phyloP scores from a whole-genome alignment of 2,329 filamentous ascomycete genomes.

The Sporothrix inflata region DNA sequence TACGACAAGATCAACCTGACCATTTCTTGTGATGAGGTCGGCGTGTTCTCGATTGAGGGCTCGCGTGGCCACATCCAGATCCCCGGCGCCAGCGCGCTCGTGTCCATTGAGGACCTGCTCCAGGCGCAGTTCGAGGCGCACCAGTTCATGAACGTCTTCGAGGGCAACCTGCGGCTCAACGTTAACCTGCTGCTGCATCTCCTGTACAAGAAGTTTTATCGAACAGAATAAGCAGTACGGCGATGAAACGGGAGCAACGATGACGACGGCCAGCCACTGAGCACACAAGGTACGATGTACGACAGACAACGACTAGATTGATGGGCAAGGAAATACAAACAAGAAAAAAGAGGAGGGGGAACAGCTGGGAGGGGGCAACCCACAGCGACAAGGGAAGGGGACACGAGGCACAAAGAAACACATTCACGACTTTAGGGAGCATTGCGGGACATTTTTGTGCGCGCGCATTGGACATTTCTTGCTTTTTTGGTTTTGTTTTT shows the following conservation, averaged over 20 bases:
- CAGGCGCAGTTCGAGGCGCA: conserved; percentile 97
- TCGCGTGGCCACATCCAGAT: conserved; percentile 93
- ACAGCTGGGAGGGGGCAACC: neutral
- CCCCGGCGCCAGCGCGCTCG: conserved; percentile 83
- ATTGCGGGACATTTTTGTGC: conserved; percentile 16
- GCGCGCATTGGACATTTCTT: conserved; percentile 15
- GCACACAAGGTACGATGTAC: conserved; percentile 9
- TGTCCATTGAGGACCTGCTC: conserved; percentile 89
- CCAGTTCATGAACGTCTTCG: conserved; percentile 94
- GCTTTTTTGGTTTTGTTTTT: neutral
- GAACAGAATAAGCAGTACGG: conserved; percentile 56
- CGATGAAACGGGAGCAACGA: neutral
- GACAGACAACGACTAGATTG: conserved; percentile 5
- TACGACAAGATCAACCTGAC: conserved; percentile 94
- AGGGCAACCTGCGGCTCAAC: conserved; percentile 82
- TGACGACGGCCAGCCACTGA: neutral
- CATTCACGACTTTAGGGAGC: neutral
- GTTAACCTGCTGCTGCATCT: conserved; percentile 96
- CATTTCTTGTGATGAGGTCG: conserved; percentile 90
- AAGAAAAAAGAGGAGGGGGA: neutral
- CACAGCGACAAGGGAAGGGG: neutral
- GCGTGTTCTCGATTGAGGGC: conserved; percentile 90
- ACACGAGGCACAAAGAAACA: conserved; percentile 9
- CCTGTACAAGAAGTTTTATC: conserved; percentile 98
- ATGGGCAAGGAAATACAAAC: neutral